A percentile compares a stretch with the other conserved stretches of the same genome.
Evolutionary conservation across 495 filamentous ascomycete species (phyloP).

Genomic region (Copromyces sp.): DNA sequence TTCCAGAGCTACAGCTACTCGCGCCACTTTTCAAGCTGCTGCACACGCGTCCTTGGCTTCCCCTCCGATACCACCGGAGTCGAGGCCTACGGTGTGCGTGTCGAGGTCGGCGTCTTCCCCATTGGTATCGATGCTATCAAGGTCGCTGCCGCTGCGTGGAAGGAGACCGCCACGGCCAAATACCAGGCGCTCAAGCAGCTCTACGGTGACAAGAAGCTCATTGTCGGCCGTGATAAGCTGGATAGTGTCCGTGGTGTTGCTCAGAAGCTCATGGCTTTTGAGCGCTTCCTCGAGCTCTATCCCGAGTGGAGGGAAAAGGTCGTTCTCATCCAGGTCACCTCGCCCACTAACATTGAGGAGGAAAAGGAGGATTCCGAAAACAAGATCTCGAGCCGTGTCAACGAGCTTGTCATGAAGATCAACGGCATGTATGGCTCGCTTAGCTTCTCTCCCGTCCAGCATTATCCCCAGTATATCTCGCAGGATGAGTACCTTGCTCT

Average conservation of each 20-base stretch:
- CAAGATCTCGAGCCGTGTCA: slow-evolving; percentile 72
- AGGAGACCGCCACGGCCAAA: slow-evolving; percentile 52
- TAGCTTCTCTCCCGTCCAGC: slow-evolving; percentile 77
- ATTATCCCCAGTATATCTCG: slow-evolving; percentile 83
- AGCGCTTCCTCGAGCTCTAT: slow-evolving; percentile 76
- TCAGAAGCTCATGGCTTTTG: slow-evolving; percentile 88
- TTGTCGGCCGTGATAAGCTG: slow-evolving; percentile 85
- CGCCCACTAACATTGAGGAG: slow-evolving; percentile 68
- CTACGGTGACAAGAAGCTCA: slow-evolving; percentile 78
- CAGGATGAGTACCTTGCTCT: slow-evolving; percentile 86
- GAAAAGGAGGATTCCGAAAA: slow-evolving; percentile 58
- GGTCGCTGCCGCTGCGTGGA: slow-evolving; percentile 62
- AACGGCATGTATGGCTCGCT: slow-evolving; percentile 81
- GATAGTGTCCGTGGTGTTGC: slow-evolving; percentile 83
- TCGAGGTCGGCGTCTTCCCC: slow-evolving; percentile 81
- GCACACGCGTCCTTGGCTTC: slow-evolving; percentile 76
- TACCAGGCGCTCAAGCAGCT: slow-evolving; percentile 58
- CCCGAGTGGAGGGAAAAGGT: slow-evolving; percentile 85
- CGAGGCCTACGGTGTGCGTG: slow-evolving; percentile 77
- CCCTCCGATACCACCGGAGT: slow-evolving; percentile 71
- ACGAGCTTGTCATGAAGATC: slow-evolving; percentile 79
- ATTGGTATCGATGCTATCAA: slow-evolving; percentile 77
- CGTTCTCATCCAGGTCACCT: slow-evolving; percentile 91
- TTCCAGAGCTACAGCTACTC: slow-evolving; percentile 93
- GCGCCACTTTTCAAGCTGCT: slow-evolving; percentile 84